Evolutionary conservation across 352 stramenopile genomes (phyloP).

Genomic region (Thraustotheca clavata): DNA sequence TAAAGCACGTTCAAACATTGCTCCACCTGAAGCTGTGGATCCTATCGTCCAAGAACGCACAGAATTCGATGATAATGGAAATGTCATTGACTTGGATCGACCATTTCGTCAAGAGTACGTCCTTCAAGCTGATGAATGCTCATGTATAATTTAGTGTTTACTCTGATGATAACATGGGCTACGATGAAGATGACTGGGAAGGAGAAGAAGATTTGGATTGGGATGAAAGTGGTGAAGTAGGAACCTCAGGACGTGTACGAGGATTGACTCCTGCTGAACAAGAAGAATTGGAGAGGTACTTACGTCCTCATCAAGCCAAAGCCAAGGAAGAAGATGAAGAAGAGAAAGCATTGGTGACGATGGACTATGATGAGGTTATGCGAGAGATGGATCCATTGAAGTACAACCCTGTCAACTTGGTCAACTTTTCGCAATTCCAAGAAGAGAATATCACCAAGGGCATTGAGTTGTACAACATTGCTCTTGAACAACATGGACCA

Average conservation of each 20-base stretch:
- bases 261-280: not conserved
- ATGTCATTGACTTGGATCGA: constrained; percentile 58
- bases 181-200: constrained; percentile 48
- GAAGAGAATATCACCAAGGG: constrained; percentile 55
- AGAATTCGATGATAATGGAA: constrained; percentile 67
- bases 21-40: constrained; percentile 28
- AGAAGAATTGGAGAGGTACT: not conserved
- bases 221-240: constrained; percentile 31
- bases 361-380: constrained; percentile 11
- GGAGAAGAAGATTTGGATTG: constrained; percentile 32
- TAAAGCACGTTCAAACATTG: constrained; percentile 43
- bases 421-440: constrained; percentile 63
- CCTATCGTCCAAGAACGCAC: constrained; percentile 55
- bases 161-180: constrained; percentile 54
- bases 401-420: constrained; percentile 42
- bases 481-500: constrained; percentile 28
- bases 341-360: not conserved
- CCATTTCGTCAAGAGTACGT: constrained; percentile 55
- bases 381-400: constrained; percentile 34
- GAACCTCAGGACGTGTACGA: not conserved
- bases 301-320: not conserved
- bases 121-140: not conserved
- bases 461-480: constrained; percentile 58
- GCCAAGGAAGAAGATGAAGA: not conserved
- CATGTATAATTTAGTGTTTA: constrained; percentile 22